Conservation (phyloP, 176 grass and related monocot species). For the Carex littledalei region DNA sequence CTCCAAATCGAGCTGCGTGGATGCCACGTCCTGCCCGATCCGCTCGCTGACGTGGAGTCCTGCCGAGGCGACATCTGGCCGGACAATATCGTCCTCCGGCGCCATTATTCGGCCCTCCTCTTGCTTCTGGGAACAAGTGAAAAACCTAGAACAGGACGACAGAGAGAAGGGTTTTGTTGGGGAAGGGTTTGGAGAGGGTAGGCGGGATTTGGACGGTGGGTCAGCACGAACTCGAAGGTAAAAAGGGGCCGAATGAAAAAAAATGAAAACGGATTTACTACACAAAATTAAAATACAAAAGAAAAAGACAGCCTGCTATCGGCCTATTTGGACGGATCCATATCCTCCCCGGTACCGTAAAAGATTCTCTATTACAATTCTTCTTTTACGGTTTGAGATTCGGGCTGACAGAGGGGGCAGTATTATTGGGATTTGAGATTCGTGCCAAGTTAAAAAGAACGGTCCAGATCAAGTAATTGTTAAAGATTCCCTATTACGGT, state of each 20-base stretch:
- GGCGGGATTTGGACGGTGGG: neutral
- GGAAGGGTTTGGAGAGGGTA: neutral
- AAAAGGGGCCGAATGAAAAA: neutral
- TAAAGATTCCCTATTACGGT: too few species aligned
- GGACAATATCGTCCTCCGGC: constrained; percentile 85
- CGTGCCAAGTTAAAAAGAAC: too few species aligned
- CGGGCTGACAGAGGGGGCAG: too few species aligned
- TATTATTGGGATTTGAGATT: too few species aligned
- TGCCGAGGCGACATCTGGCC: constrained; percentile 78
- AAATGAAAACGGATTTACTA: neutral
- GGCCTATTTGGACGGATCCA: too few species aligned
- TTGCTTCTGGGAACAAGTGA: neutral
- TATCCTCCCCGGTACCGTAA: too few species aligned
- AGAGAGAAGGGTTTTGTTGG: constrained; percentile 1
- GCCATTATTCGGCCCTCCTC: constrained; percentile 47
- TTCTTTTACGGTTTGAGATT: too few species aligned
- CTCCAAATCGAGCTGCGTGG: constrained; percentile 79
- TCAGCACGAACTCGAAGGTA: neutral
- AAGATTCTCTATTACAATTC: too few species aligned
- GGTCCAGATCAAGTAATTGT: too few species aligned
- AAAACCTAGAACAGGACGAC: constrained; percentile 47
- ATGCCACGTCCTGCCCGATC: constrained; percentile 57
- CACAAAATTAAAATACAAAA: neutral
- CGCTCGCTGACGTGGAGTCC: constrained; percentile 89
- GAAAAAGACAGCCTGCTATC: neutral